A percentile compares a stretch with the other conserved stretches of the same genome.
Conservation (phyloP, 2,329 filamentous ascomycete species). For the Zasmidium angulare region DNA sequence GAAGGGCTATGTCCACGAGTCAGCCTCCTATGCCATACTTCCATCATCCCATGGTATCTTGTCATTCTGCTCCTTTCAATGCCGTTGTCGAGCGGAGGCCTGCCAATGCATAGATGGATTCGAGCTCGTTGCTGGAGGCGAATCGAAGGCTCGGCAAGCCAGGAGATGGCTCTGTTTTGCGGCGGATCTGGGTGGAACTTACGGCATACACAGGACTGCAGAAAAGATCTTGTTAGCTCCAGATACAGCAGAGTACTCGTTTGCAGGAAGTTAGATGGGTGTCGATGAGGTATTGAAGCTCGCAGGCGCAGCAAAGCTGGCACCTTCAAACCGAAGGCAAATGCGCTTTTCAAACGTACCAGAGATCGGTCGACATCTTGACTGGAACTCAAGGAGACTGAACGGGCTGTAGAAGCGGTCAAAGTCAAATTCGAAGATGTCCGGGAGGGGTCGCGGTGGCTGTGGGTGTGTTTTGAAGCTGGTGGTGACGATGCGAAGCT, state of each 20-base stretch:
- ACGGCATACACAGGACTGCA: constrained; percentile 96
- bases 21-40: too few relatives aligned
- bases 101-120: not conserved
- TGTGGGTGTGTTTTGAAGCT: not conserved
- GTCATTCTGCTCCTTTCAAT: not conserved
- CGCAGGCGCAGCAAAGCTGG: constrained; percentile 2
- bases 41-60: constrained; percentile 3
- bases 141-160: constrained; percentile 5
- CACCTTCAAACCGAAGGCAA: constrained; percentile 18
- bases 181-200: constrained; percentile 55
- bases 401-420: not conserved
- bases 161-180: constrained; percentile 14
- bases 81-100: not conserved
- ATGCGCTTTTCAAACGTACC: constrained; percentile 59
- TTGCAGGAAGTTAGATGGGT: not conserved
- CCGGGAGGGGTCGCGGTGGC: not conserved
- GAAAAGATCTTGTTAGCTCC: constrained; percentile 26
- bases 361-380: constrained; percentile 78
- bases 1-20: constrained; percentile 63
- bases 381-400: constrained; percentile 14
- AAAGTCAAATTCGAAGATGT: not conserved
- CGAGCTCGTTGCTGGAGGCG: not conserved
- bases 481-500: not conserved
- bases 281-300: not conserved
- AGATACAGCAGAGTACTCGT: not conserved